phyloP scores from a whole-genome alignment of 2,329 filamentous ascomycete species.

The Trichoderma atroviride region DNA sequence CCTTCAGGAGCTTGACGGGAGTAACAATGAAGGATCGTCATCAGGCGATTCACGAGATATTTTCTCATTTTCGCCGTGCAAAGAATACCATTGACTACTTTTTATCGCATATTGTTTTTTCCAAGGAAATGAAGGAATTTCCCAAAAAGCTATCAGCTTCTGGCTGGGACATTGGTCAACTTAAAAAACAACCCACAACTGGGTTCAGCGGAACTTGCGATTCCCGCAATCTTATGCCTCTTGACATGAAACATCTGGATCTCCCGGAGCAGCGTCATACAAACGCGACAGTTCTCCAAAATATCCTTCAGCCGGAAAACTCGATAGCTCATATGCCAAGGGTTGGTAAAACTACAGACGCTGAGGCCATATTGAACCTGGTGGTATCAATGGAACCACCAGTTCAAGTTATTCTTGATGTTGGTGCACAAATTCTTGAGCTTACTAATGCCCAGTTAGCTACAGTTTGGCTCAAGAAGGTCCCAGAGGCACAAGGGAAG shows the following conservation, averaged over 20 bases:
- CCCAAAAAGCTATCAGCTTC: conserved; percentile 64
- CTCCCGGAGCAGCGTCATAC: conserved; percentile 60
- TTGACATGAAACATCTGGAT: conserved; percentile 59
- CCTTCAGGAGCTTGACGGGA: conserved; percentile 47
- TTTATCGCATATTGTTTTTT: conserved; percentile 60
- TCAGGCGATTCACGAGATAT: conserved; percentile 52
- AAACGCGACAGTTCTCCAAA: conserved; percentile 65
- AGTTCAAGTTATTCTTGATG: conserved; percentile 66
- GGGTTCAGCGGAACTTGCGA: conserved; percentile 75
- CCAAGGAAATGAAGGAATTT: conserved; percentile 64
- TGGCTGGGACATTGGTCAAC: conserved; percentile 64
- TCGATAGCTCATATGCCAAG: not conserved
- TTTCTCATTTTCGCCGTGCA: conserved; percentile 53
- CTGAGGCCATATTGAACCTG: no score
- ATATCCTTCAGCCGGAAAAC: conserved; percentile 59
- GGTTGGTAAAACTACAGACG: no score
- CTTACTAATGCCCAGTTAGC: conserved; percentile 59
- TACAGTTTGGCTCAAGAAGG: conserved; percentile 58
- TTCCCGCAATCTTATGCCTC: conserved; percentile 57
- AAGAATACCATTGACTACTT: conserved; percentile 65
- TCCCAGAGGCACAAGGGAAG: conserved; percentile 30
- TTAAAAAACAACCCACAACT: conserved; percentile 54
- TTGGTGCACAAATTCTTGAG: conserved; percentile 70
- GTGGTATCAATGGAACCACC: conserved; percentile 37
- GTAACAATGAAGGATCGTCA: conserved; percentile 61